These are phyloP conservation scores for Dipteronia sinensis DNA, from an alignment of 345 rosid species.

Conservation along the genomic window DNA sequence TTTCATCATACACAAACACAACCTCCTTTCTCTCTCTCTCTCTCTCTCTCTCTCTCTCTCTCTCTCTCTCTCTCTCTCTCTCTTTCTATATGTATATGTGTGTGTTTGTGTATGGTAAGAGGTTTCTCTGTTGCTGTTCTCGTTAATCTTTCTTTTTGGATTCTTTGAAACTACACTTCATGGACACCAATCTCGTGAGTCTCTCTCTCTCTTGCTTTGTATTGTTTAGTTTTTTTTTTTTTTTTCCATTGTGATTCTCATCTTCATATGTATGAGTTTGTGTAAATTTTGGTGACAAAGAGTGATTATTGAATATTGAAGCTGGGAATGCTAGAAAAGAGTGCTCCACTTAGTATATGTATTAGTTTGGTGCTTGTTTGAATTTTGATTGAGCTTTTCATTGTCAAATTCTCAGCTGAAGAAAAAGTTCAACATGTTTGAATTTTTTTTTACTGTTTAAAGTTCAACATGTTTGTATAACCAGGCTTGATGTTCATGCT, in stretches of 20 bases:
- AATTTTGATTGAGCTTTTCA: not conserved
- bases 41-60: not conserved
- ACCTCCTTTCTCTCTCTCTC: not conserved
- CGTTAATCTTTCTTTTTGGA: not conserved
- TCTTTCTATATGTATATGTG: not conserved
- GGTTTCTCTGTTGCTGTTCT: not conserved
- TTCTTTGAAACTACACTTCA: not conserved
- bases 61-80: too few species aligned
- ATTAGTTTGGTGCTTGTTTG: not conserved
- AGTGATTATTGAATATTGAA: not conserved
- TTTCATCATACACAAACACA: not conserved
- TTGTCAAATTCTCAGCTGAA: not conserved
- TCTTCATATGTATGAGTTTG: too few species aligned
- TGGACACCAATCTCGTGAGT: slow-evolving; percentile 4
- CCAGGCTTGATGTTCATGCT: not conserved
- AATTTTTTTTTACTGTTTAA: not conserved
- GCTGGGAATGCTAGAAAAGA: not conserved
- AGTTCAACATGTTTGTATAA: not conserved
- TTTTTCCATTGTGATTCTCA: not conserved
- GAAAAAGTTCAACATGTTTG: not conserved
- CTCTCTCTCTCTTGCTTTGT: not conserved
- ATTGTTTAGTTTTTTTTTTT: not conserved
- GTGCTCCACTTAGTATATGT: not conserved
- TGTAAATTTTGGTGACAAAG: not conserved
- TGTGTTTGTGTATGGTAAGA: not conserved